A percentile compares a stretch with the other conserved stretches of the same genome.
Conservation (phyloP, 306 rosid genomes). For the Sophora flavescens region DNA sequence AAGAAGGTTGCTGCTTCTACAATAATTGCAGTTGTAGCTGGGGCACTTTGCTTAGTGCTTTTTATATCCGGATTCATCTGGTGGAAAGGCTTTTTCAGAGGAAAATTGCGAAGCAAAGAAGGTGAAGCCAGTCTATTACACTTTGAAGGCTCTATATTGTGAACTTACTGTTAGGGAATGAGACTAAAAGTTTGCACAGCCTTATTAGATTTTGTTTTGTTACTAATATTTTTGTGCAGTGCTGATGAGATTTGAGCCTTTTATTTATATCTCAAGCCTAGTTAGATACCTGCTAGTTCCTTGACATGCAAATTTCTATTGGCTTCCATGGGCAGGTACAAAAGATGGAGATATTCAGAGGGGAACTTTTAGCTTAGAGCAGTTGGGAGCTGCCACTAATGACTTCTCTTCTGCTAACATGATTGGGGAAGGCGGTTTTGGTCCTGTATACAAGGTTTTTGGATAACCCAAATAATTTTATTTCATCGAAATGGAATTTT, state of each 20-base stretch:
- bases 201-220: background rate
- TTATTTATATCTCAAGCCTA: background rate
- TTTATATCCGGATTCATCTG: conserved; percentile 58
- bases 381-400: conserved; percentile 64
- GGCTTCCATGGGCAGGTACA: conserved; percentile 37
- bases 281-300: conserved; percentile 8
- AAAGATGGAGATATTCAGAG: conserved; percentile 51
- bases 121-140: conserved; percentile 42
- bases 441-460: conserved; percentile 73
- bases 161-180: background rate
- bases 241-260: conserved; percentile 20
- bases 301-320: conserved; percentile 11
- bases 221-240: background rate
- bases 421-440: conserved; percentile 83
- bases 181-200: conserved; percentile 16
- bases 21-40: conserved; percentile 49
- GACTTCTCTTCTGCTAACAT: conserved; percentile 62
- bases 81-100: conserved; percentile 58
- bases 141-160: background rate
- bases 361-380: conserved; percentile 67
- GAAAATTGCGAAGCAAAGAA: conserved; percentile 41
- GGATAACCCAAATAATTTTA: background rate
- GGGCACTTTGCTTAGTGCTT: conserved; percentile 54
- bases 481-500: conserved; percentile 29
- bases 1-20: conserved; percentile 43